Conservation (phyloP, 345 rosid genomes). For the Eucalyptus decipiens region DNA sequence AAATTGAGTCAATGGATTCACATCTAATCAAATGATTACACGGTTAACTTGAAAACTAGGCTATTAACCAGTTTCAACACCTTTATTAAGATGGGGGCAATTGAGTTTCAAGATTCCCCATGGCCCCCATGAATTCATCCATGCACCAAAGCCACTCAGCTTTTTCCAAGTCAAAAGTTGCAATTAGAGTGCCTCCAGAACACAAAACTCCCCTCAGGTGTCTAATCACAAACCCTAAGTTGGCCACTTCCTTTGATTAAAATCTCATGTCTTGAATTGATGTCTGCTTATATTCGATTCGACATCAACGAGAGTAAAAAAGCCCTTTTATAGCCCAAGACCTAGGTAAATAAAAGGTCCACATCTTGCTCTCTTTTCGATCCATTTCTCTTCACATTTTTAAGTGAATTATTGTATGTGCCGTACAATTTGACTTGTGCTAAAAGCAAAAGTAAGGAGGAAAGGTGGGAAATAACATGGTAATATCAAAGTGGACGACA, state of each 20-base stretch:
- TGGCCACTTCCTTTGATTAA: background rate
- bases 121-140: slow-evolving; percentile 4
- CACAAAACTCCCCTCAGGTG: background rate
- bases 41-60: slow-evolving; percentile 15
- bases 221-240: slow-evolving; percentile 6
- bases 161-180: slow-evolving; percentile 34
- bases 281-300: slow-evolving; percentile 1
- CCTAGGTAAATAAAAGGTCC: background rate
- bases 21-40: background rate
- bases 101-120: slow-evolving; percentile 3
- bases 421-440: background rate
- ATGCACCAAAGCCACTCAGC: slow-evolving; percentile 4
- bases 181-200: slow-evolving; percentile 24
- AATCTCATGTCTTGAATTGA: slow-evolving; percentile 12
- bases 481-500: background rate
- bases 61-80: background rate
- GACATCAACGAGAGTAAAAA: slow-evolving; percentile 2
- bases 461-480: background rate
- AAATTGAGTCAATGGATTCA: background rate
- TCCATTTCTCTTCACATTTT: background rate
- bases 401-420: background rate
- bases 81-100: background rate
- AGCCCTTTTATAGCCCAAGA: background rate
- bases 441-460: background rate
- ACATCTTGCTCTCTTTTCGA: background rate